Base-by-base conservation (phyloP, 768 basidiomycete genomes). In the Terana coerulea region DNA sequence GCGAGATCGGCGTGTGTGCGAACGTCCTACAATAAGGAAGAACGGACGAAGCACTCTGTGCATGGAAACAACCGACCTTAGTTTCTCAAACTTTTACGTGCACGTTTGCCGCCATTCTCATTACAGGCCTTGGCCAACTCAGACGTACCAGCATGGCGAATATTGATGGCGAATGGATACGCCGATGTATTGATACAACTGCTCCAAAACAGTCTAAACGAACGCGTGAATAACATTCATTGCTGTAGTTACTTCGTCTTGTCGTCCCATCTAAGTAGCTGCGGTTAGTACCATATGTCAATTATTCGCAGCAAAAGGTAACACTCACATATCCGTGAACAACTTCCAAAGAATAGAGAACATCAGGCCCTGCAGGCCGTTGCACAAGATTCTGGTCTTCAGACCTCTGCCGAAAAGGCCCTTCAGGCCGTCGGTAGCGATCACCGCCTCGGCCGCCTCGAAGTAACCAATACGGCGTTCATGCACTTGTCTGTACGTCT, bases 401-500 rank as follows among this genome's bases (percentile, higher is more conserved):
- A 98, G 69, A 1, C 95, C 95, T 6, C 95, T 79, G 2, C 92
- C 92, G 22, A 98, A 85, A 25, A 98, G 69, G 5, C 92, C 94
- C 19, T 64, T 62, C n/a, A 84, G 49, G 10, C 94, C 95, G 58
- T 97, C 94, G 0, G 71, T 68, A 1, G 77, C 77, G 31, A 97
- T 72, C 41, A 98, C 88, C 5, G 80, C 82, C 42, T 77, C 77
- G 0, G 91, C 93, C 0, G 92, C 90, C 46, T 84, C 80, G 3
- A 75, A 50, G 64, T 98, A 98, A 1, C 85, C 80, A 14, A 98
- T 86, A 26, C 81, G 78, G 4, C 80, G 81, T 54, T 87, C 84
- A 63, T 93, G 82, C 28, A 95, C 92, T 66, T 98, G 95, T 14
- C 95, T 75, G 69, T 97, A 98, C 0, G 95, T 98, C 77, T 98